phyloP scores from a whole-genome alignment of 495 filamentous ascomycete species.

The Penicillium subrubescens region DNA sequence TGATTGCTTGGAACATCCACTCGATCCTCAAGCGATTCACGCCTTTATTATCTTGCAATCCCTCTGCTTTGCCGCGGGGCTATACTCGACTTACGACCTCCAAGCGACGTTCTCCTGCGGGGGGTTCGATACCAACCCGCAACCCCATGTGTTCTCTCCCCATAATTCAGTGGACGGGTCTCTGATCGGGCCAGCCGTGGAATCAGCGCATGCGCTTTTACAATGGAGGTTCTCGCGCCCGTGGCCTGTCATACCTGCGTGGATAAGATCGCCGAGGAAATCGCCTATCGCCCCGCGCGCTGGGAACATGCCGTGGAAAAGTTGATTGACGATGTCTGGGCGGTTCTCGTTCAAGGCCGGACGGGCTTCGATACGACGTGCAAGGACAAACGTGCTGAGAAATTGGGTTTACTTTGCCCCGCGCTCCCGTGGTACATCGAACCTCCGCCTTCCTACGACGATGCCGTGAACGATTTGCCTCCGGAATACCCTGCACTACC shows the following conservation, averaged over 20 bases:
- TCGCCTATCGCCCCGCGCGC: not conserved
- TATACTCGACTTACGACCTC: constrained; percentile 12
- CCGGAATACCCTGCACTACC: constrained; percentile 42
- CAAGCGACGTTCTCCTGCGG: constrained; percentile 12
- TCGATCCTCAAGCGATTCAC: not conserved
- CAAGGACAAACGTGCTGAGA: constrained; percentile 13
- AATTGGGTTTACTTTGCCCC: constrained; percentile 19
- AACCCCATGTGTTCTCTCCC: constrained; percentile 25
- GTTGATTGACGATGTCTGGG: constrained; percentile 21
- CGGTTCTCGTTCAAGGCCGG: constrained; percentile 3
- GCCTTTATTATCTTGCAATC: not conserved
- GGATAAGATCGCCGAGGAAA: not conserved
- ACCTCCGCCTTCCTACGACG: constrained; percentile 48
- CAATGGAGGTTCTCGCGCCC: constrained; percentile 20
- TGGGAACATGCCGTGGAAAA: constrained; percentile 12
- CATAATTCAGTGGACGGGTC: constrained; percentile 14
- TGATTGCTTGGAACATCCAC: not conserved
- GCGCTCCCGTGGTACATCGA: constrained; percentile 25
- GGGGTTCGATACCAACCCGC: constrained; percentile 5
- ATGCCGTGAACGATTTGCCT: constrained; percentile 45
- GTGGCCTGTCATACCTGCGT: constrained; percentile 4
- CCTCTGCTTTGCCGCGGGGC: not conserved
- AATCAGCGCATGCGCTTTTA: constrained; percentile 21
- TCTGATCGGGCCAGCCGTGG: constrained; percentile 16
- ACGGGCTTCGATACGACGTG: not conserved